Evolutionary conservation across 2,329 filamentous ascomycete genomes (phyloP).

Genomic region (Hysterium pulicare): DNA sequence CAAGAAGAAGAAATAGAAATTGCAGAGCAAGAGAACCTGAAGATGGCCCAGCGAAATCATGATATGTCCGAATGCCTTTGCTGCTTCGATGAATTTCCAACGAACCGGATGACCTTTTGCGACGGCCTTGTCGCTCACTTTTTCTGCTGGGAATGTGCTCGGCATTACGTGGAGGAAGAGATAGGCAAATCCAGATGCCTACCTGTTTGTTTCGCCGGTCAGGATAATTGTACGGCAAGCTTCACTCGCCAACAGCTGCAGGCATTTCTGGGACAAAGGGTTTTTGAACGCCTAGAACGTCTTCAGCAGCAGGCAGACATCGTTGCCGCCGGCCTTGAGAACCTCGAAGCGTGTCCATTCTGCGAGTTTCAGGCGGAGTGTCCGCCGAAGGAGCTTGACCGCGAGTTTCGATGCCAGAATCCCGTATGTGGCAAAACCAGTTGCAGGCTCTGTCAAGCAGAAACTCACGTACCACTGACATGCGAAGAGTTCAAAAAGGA

Average conservation of each 20-base stretch:
- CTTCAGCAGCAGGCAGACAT: constrained; percentile 70
- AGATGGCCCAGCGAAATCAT: constrained; percentile 28
- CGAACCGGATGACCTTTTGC: constrained; percentile 69
- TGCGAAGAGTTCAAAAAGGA: constrained; percentile 66
- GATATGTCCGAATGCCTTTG: constrained; percentile 62
- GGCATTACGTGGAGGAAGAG: constrained; percentile 61
- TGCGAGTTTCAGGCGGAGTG: constrained; percentile 77
- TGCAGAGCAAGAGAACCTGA: constrained; percentile 36
- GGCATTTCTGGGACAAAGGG: constrained; percentile 56
- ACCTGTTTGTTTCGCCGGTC: constrained; percentile 66
- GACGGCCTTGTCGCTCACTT: constrained; percentile 56
- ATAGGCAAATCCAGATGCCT: constrained; percentile 68
- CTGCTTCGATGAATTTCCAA: constrained; percentile 65
- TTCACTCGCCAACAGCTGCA: constrained; percentile 58
- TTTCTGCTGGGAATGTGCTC: constrained; percentile 69
- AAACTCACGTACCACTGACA: constrained; percentile 68
- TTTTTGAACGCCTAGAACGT: constrained; percentile 61
- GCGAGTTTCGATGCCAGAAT: constrained; percentile 70
- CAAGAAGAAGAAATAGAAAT: constrained; percentile 18
- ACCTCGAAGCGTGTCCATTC: constrained; percentile 74
- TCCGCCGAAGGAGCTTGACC: constrained; percentile 62
- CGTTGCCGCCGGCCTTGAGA: constrained; percentile 66
- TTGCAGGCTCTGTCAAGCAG: constrained; percentile 59
- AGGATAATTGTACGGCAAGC: constrained; percentile 52
- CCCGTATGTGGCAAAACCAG: constrained; percentile 57